Evolutionary conservation across 2,329 filamentous ascomycete species (phyloP).

Genomic region (Diaporthe destruens): DNA sequence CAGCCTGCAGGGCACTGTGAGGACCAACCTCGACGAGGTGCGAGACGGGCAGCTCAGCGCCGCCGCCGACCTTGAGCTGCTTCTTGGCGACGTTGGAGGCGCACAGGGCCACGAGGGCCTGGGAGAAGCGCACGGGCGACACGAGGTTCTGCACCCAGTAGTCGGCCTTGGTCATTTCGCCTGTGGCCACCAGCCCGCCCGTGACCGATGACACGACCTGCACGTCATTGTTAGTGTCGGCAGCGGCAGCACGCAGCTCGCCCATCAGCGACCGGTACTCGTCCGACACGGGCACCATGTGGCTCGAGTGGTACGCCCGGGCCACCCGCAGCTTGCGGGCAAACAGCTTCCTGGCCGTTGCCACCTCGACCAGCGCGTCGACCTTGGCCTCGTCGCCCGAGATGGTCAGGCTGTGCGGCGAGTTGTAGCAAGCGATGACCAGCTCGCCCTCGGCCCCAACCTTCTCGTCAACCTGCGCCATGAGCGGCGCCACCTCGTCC

Average conservation of each 20-base stretch:
- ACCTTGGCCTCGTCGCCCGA: constrained; percentile 50
- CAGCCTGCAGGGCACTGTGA: constrained; percentile 48
- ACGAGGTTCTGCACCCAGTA: constrained; percentile 44
- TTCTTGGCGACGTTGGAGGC: constrained; percentile 39
- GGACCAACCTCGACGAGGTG: constrained; percentile 50
- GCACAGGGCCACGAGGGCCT: constrained; percentile 40
- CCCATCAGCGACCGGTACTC: constrained; percentile 46
- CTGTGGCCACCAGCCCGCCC: constrained; percentile 12
- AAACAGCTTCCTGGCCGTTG: constrained; percentile 48
- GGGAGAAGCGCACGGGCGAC: constrained; percentile 37
- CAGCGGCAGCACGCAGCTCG: no score
- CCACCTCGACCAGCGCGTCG: constrained; percentile 44
- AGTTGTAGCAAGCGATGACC: constrained; percentile 44
- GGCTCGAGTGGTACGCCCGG: constrained; percentile 50
- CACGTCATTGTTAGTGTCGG: no score
- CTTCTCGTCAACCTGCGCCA: constrained; percentile 35
- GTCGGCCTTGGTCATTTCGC: constrained; percentile 36
- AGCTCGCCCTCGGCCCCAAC: constrained; percentile 44
- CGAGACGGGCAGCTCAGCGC: constrained; percentile 38
- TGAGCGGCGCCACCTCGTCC: constrained; percentile 41
- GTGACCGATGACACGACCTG: constrained; percentile 36
- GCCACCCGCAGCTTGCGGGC: constrained; percentile 46
- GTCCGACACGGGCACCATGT: constrained; percentile 47
- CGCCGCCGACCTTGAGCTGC: constrained; percentile 39
- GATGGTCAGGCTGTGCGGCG: constrained; percentile 51